These are phyloP conservation scores for Talaromyces wortmannii DNA, from an alignment of 495 filamentous ascomycete species.

Conservation along the genomic window DNA sequence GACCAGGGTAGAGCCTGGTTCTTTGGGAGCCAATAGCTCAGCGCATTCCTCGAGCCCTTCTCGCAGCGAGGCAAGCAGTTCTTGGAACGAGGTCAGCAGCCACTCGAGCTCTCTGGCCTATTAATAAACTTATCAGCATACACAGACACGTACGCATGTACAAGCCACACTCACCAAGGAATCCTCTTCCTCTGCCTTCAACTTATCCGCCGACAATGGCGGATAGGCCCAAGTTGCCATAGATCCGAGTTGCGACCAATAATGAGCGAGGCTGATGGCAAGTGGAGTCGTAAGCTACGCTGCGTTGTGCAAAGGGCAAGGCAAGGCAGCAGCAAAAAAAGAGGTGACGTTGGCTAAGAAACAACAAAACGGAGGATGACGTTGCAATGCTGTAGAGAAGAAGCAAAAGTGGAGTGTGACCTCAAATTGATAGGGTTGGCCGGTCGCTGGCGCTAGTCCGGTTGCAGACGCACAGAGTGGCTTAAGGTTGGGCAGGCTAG, in stretches of 20 bases:
- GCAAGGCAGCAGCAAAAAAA: not conserved
- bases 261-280: too few relatives aligned
- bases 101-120: conserved; percentile 77
- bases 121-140: not conserved
- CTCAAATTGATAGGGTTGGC: not conserved
- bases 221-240: conserved; percentile 80
- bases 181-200: conserved; percentile 60
- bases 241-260: conserved; percentile 2
- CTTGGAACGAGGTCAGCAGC: conserved; percentile 74
- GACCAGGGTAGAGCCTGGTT: conserved; percentile 79
- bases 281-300: not conserved
- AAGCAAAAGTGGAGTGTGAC: not conserved
- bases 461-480: not conserved
- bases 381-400: not conserved
- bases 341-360: not conserved
- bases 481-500: not conserved
- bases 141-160: conserved; percentile 1
- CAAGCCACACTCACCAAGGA: conserved; percentile 51
- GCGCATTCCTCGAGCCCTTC: conserved; percentile 85
- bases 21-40: conserved; percentile 70
- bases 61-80: conserved; percentile 70
- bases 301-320: conserved; percentile 1
- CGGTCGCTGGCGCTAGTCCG: not conserved
- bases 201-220: conserved; percentile 54
- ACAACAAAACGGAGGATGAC: not conserved